Base-by-base conservation (phyloP, 306 rosid species). In the Pterocarpus santalinus region DNA sequence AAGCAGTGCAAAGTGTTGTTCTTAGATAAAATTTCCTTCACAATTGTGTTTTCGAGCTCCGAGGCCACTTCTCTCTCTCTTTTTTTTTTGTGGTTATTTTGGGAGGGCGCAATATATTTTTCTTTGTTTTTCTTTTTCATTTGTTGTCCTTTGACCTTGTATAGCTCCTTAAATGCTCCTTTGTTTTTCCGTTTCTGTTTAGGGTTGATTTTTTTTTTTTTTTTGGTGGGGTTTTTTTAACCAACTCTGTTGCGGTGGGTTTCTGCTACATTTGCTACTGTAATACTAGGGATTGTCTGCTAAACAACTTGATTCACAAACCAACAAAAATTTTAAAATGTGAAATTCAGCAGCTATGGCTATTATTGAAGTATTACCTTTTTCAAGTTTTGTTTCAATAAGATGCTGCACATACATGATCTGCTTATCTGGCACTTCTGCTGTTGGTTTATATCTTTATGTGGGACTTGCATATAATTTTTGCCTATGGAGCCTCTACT, bases 401-500 rank as follows among this genome's bases (percentile, higher is more conserved):
- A 51, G 44, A 63, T 38, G 58, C 64, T 56, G 52, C 80, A 41
- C 38, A 38, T 35, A 14, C 47, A 46, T 58, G 46, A 56, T 44
- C 35, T n/a, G 16, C 44, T 55, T 8, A 51, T 65, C 14, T 0
- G 41, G 46, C 49, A 53, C 15, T 5, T 46, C 15, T 49, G 66
- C 52, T 41, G 2, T 16, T 53, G 52, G 46, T 70, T 46, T 43
- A 33, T 34, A 39, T 41, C 44, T 65, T 55, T 32, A 55, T 17
- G 32, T 34, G 35, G 65, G 70, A 61, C 41, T 38, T 39, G 39
- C 10, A 8, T 56, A 53, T 75, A 61, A 41, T 17, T 17, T 73
- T 62, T 69, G 44, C 65, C 69, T 41, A 74, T 61, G 64, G 30
- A 69, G 66, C 55, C 51, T 51, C 46, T 72, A 35, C 61, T 64